Percentiles rank a stretch among this genome's conserved stretches.
Evolutionary conservation across 495 filamentous ascomycete species (phyloP).

Genomic region (Niebla homalea): DNA sequence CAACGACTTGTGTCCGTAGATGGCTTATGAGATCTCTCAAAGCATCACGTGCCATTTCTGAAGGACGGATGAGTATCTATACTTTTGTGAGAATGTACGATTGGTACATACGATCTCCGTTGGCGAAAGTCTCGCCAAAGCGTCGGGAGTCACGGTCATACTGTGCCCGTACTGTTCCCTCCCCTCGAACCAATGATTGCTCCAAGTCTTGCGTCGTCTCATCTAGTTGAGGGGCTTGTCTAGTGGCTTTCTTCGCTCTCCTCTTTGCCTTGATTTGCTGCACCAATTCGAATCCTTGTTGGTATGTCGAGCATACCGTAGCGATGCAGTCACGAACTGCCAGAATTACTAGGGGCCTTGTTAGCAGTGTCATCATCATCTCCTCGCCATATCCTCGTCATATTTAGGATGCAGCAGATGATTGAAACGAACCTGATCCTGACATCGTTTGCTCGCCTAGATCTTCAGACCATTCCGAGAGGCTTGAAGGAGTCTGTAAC

Average conservation of each 20-base stretch:
- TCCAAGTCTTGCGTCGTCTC: constrained; percentile 20
- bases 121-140: constrained; percentile 22
- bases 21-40: constrained; percentile 34
- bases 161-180: constrained; percentile 17
- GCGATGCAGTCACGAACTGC: constrained; percentile 28
- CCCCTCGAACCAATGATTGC: constrained; percentile 22
- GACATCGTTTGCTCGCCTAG: too few species aligned
- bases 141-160: constrained; percentile 20
- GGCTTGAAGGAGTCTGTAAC: too few species aligned
- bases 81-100: neutral
- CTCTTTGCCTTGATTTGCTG: constrained; percentile 26
- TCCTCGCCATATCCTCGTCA: too few species aligned
- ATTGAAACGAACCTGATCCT: too few species aligned
- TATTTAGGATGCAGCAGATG: too few species aligned
- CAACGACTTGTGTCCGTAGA: constrained; percentile 30
- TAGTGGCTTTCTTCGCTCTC: constrained; percentile 13
- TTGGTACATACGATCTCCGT: constrained; percentile 27
- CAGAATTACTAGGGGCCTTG: constrained; percentile 1
- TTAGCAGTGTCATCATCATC: neutral
- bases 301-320: constrained; percentile 32
- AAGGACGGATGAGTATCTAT: neutral
- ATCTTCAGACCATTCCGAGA: too few species aligned
- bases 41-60: constrained; percentile 22
- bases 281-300: constrained; percentile 27
- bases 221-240: constrained; percentile 7